Percentiles rank a stretch among this genome's conserved stretches.
Conservation (phyloP, 202 grass and related monocot genomes). For the Carex sylvatica region DNA sequence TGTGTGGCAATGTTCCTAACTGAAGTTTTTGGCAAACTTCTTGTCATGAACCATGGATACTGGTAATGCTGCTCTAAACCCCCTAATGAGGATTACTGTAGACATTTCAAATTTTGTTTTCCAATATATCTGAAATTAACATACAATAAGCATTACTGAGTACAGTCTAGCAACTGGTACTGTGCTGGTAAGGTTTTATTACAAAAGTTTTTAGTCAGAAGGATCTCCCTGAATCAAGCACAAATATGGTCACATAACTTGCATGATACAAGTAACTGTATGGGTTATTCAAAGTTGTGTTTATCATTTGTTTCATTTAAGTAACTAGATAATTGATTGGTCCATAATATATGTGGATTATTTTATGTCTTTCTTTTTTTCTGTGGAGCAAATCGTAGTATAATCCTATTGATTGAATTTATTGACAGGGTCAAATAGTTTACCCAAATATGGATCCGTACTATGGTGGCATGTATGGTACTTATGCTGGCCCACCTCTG, state of each 20-base stretch:
- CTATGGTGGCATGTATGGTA: constrained; percentile 72
- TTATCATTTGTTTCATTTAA: background rate
- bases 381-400: background rate
- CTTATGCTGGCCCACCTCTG: constrained; percentile 73
- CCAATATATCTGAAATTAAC: background rate
- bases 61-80: background rate
- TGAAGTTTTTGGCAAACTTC: background rate
- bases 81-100: background rate
- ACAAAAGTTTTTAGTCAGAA: background rate
- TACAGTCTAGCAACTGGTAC: background rate
- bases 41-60: background rate
- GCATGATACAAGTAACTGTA: background rate
- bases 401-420: background rate
- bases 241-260: constrained; percentile 7
- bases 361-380: background rate
- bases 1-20: background rate
- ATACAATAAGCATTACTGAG: background rate
- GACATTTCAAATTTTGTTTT: background rate
- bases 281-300: background rate
- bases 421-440: constrained; percentile 60
- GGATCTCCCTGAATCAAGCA: background rate
- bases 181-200: background rate
- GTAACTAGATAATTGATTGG: background rate
- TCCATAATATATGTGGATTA: background rate
- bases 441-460: constrained; percentile 85